Evolutionary conservation across 306 rosid genomes (phyloP), one percentile per base, ranked within the genome.

Genomic region (Trifolium repens): DNA sequence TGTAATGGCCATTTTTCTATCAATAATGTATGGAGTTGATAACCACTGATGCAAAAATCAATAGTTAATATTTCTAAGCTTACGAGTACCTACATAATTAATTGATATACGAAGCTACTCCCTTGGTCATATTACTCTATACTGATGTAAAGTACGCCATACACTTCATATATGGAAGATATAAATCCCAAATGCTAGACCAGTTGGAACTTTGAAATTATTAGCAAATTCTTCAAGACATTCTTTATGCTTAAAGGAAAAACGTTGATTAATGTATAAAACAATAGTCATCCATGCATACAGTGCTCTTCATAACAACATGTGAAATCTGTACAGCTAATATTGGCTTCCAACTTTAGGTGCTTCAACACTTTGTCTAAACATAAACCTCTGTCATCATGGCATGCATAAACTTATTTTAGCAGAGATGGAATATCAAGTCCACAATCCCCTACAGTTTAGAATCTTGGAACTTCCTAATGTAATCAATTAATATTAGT

Each of bases 401-500:
- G 52, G 19, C 65, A 46, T 6, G 58, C 78, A 54, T 63, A 43
- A 61, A 69, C 39, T 53, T 69, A 49, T 27, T 32, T 69, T 14
- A 70, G 37, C 32, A 44, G 71, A 57, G 37, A 57, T 10, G 49
- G n/a, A 11, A 52, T 22, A 52, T 46, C 7, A 49, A 52, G 12
- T 53, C 68, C 30, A 67, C 52, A 53, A 17, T 47, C 57, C 39
- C 64, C 59, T 15, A 68, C 68, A 27, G 62, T 43, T 58, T 40
- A 68, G 26, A 76, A 43, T 12, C 64, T 24, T 8, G 4, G 10
- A 27, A 60, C 52, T 59, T 58, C 32, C 65, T 55, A 64, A 16
- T 40, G 42, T 30, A 69, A 64, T 79, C 37, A 75, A 79, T 9
- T 9, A 83, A 43, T 53, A 75, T 14, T 9, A 83, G 57, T 53